Base-by-base conservation (phyloP, 177 flowering plant species). In the Vitis hybrid region DNA sequence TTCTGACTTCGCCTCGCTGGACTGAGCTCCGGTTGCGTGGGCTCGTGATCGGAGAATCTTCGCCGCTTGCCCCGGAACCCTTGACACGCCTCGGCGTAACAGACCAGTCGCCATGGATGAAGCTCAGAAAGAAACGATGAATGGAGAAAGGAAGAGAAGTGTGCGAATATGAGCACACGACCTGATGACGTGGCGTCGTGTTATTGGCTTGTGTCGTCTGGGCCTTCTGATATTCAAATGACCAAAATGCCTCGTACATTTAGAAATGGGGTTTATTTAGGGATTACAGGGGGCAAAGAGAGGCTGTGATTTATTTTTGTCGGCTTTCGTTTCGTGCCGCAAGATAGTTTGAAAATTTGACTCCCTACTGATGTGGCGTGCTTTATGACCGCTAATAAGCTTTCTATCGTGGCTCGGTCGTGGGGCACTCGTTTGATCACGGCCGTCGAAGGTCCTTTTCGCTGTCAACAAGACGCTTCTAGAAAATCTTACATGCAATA, bases 41-140 rank as follows among this genome's bases (percentile, higher is more conserved):
- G 66, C 63, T 51, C 84, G 75, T 4, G 71, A 15, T n/a, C 58
- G 55, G 1, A 75, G 14, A 7, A 78, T 58, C 41, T 71, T 72
- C 51, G 83, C 49, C 49, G 84, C 54, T 35, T 13, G 32, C n/a
- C 64, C 64, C 0, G 50, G 69, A 66, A 58, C 60, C 67, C 60
- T 60, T 2, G 83, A 21, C 0, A 77, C 6, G 24, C 73, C 78
- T 58, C 80, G 69, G 27, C 85, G 77, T 58, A 81, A 63, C 67
- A 85, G 61, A 20, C 82, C 66, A 13, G 79, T 75, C 63, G 85
- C 86, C 89, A 83, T 85, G 55, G 65, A 64, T n/a, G 30, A 20
- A 24, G 56, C n/a, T n/a, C 46, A 15, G 58, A 14, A 48, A 53
- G 51, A 30, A 35, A 32, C 24, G 21, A 3, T 14, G 51, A n/a